These are phyloP conservation scores for Fallopia convolvulus DNA, from an alignment of 148 eudicot species.

Conservation along the genomic window DNA sequence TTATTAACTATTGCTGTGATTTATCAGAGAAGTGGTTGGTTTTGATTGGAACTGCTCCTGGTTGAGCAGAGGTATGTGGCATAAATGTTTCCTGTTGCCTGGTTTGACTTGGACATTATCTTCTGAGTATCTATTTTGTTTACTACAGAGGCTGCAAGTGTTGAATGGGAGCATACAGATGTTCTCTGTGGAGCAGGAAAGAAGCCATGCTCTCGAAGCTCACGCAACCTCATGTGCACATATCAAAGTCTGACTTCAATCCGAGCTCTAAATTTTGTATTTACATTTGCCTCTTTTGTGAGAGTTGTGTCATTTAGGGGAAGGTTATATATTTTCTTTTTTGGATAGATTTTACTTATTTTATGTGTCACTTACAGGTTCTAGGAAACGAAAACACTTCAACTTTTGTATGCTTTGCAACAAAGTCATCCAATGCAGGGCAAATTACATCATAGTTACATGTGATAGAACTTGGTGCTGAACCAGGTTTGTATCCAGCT, in stretches of 20 bases:
- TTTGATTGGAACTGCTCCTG: conserved; percentile 90
- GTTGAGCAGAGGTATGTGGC: conserved; percentile 64
- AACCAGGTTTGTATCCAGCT: too few species aligned
- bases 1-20: conserved; percentile 83
- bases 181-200: conserved; percentile 92
- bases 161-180: conserved; percentile 97
- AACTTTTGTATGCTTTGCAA: conserved; percentile 81
- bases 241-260: conserved; percentile 40
- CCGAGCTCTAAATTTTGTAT: conserved; percentile 6
- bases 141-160: conserved; percentile 74
- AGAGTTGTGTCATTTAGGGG: not conserved
- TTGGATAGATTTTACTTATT: not conserved
- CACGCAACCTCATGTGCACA: conserved; percentile 96
- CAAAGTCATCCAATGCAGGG: conserved; percentile 85
- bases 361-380: conserved; percentile 32
- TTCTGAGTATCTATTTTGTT: not conserved
- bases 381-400: conserved; percentile 91
- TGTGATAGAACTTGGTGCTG: not conserved
- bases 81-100: not conserved
- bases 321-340: not conserved
- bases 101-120: not conserved
- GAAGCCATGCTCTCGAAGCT: conserved; percentile 99
- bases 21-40: conserved; percentile 95
- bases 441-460: conserved; percentile 58
- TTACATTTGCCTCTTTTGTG: not conserved